Evolutionary conservation across 208 protist species (phyloP).

Genomic region (Naegleria fowleri): DNA sequence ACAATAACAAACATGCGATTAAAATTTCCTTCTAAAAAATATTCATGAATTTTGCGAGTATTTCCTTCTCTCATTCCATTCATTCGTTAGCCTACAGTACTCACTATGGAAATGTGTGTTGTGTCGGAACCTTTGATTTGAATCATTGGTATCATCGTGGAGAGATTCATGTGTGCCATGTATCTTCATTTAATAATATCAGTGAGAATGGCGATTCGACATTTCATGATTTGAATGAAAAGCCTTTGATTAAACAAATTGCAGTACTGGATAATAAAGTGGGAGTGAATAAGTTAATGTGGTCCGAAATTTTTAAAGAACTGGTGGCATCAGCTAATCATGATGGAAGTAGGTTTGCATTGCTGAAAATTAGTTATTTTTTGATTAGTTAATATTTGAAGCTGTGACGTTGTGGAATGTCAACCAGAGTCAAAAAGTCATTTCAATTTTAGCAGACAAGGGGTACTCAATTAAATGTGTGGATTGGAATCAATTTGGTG

Average conservation of each 20-base stretch:
- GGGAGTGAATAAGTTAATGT: background rate
- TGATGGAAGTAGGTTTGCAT: background rate
- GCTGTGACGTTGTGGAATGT: background rate
- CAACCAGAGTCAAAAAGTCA: background rate
- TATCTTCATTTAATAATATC: background rate
- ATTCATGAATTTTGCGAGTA: background rate
- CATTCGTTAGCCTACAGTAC: background rate
- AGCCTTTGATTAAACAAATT: background rate
- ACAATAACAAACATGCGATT: no score
- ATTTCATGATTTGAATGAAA: background rate
- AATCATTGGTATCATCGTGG: conserved; percentile 11
- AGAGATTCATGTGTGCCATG: background rate
- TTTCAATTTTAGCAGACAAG: background rate
- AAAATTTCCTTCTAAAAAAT: background rate
- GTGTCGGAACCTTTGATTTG: background rate
- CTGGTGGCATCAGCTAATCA: background rate
- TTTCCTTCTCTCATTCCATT: background rate
- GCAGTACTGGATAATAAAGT: background rate
- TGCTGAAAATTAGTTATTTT: background rate
- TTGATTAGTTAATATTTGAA: background rate
- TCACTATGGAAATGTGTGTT: background rate
- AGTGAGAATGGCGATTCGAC: background rate
- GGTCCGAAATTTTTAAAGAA: conserved; percentile 8
- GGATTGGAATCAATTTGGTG: conserved; percentile 14
- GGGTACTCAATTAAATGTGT: background rate